Evolutionary conservation across 805 yeast genomes (phyloP).

Genomic region (Cyberlindnera suaveolens): DNA sequence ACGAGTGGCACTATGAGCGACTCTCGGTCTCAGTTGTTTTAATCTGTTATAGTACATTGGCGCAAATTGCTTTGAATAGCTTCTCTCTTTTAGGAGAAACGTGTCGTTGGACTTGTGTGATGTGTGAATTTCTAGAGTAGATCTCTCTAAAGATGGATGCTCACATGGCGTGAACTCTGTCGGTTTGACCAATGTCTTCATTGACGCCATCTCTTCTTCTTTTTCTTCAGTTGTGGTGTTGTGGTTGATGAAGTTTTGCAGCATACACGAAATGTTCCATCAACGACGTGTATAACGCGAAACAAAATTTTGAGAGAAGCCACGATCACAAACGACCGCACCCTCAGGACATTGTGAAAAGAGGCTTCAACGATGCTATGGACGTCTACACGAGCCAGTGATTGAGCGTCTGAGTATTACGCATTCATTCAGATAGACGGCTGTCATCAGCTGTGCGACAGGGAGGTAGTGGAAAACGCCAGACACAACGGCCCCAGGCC

Average conservation of each 20-base stretch:
- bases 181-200: background rate
- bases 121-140: slow-evolving; percentile 1
- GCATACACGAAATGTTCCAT: too few species aligned
- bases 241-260: background rate
- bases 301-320: too few species aligned
- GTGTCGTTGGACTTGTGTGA: slow-evolving; percentile 9
- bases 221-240: background rate
- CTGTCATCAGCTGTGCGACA: too few species aligned
- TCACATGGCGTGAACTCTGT: background rate
- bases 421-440: too few species aligned
- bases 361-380: too few species aligned
- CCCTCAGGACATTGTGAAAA: too few species aligned
- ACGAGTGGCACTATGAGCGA: slow-evolving; percentile 37
- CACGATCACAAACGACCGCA: too few species aligned
- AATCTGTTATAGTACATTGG: slow-evolving; percentile 49
- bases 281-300: too few species aligned
- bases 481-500: too few species aligned
- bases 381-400: too few species aligned
- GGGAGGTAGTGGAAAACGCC: too few species aligned
- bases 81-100: slow-evolving; percentile 24
- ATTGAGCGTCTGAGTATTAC: too few species aligned
- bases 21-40: slow-evolving; percentile 39
- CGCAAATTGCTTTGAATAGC: slow-evolving; percentile 53
- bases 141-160: background rate
- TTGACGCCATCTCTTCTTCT: background rate